Percentiles rank a stretch among this genome's conserved stretches.
Conservation (phyloP, 2,329 filamentous ascomycete species). For the Plectosphaerella sp. region DNA sequence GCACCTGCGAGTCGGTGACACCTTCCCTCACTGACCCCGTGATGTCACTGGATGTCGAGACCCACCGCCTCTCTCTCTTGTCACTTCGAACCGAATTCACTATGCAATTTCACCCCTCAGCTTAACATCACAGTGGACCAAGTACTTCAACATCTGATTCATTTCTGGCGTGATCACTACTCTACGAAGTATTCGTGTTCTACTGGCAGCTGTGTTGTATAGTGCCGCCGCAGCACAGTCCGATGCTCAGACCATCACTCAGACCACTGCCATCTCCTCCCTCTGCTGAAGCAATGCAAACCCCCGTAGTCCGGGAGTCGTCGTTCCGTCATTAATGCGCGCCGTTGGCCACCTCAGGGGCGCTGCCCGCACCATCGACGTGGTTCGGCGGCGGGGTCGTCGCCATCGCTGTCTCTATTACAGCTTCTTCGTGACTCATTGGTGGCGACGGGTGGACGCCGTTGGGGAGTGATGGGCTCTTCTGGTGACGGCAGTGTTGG, state of each 20-base stretch:
- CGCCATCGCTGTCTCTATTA: background rate
- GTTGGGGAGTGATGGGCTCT: constrained; percentile 35
- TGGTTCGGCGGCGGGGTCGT: background rate
- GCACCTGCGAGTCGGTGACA: constrained; percentile 1
- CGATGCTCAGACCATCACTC: background rate
- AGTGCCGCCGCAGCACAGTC: too few relatives aligned
- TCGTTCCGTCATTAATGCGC: background rate
- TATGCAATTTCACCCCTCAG: too few relatives aligned
- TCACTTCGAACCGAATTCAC: too few relatives aligned
- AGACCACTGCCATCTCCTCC: background rate
- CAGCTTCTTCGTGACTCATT: constrained; percentile 25
- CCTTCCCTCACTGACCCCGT: background rate
- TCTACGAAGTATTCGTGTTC: too few relatives aligned
- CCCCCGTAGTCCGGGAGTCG: background rate
- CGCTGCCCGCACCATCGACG: background rate
- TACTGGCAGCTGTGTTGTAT: too few relatives aligned
- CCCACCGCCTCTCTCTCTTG: too few relatives aligned
- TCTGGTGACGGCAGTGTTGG: constrained; percentile 25
- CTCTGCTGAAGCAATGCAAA: background rate
- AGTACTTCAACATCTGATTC: too few relatives aligned
- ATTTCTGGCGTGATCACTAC: too few relatives aligned
- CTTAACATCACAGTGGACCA: too few relatives aligned
- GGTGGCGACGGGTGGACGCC: constrained; percentile 41
- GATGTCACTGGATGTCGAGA: constrained; percentile 1
- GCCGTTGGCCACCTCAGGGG: background rate